Percentiles rank a stretch among this genome's conserved stretches.
These are phyloP conservation scores for Peterozyma toletana DNA, from an alignment of 805 yeast species.

Conservation along the genomic window DNA sequence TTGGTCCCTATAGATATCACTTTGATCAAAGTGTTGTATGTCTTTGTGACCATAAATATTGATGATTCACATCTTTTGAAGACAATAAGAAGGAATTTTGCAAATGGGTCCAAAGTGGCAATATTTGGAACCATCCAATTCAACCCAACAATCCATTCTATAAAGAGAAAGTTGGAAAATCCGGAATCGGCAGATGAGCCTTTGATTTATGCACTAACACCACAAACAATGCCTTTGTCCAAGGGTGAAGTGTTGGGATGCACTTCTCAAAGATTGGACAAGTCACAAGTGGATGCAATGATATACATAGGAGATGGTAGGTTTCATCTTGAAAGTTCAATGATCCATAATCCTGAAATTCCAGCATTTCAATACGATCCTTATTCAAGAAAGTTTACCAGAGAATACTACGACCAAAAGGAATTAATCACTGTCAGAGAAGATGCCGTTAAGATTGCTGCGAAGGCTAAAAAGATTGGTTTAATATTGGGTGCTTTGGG, in stretches of 20 bases:
- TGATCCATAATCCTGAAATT: constrained; percentile 92
- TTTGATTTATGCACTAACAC: constrained; percentile 63
- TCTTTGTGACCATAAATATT: constrained; percentile 88
- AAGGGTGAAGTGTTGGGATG: constrained; percentile 97
- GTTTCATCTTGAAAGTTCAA: constrained; percentile 89
- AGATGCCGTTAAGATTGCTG: constrained; percentile 65
- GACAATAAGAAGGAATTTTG: constrained; percentile 68
- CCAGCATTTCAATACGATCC: constrained; percentile 96
- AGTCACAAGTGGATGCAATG: constrained; percentile 65
- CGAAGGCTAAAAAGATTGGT: constrained; percentile 60
- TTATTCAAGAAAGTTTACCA: constrained; percentile 82
- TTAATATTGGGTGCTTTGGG: constrained; percentile 90
- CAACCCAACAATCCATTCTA: constrained; percentile 86
- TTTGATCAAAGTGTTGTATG: constrained; percentile 83
- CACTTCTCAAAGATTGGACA: constrained; percentile 77
- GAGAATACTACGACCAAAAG: constrained; percentile 81
- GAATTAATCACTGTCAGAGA: constrained; percentile 71
- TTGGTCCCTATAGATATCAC: constrained; percentile 93
- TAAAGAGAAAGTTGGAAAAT: constrained; percentile 50
- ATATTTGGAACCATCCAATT: constrained; percentile 95
- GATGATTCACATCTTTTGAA: constrained; percentile 77
- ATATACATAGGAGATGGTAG: constrained; percentile 94
- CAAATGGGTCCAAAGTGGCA: constrained; percentile 59
- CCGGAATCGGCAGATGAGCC: constrained; percentile 21
- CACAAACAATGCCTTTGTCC: constrained; percentile 88